Percentiles rank a stretch among this genome's conserved stretches.
These are phyloP conservation scores for Saccharomycopsis fibuligera DNA, from an alignment of 805 yeast species.

Conservation along the genomic window DNA sequence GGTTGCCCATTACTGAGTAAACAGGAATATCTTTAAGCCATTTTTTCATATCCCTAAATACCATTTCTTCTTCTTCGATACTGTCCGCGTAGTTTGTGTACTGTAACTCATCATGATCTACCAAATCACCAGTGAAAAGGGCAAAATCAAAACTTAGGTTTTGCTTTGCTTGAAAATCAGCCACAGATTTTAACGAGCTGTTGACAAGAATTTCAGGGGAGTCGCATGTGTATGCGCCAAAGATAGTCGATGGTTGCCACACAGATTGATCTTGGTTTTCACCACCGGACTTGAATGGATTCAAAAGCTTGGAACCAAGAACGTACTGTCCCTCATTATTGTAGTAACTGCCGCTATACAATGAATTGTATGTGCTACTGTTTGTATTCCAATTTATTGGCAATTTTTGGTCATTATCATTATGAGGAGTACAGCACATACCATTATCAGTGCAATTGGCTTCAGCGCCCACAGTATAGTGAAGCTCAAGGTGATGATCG, in stretches of 20 bases:
- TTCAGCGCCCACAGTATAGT: conserved; percentile 49
- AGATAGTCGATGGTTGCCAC: conserved; percentile 50
- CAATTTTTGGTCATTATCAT: conserved; percentile 31
- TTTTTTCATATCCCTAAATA: conserved; percentile 47
- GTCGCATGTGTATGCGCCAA: conserved; percentile 61
- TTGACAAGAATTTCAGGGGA: conserved; percentile 58
- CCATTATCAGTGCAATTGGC: conserved; percentile 44
- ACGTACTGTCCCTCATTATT: conserved; percentile 27
- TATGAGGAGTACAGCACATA: conserved; percentile 57
- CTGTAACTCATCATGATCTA: conserved; percentile 55
- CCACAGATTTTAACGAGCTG: conserved; percentile 44
- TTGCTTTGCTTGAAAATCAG: conserved; percentile 29
- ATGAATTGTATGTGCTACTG: conserved; percentile 20
- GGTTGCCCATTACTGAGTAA: conserved; percentile 61
- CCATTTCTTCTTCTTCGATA: conserved; percentile 44
- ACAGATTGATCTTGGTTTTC: conserved; percentile 25
- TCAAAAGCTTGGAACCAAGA: conserved; percentile 27
- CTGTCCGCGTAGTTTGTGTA: conserved; percentile 40
- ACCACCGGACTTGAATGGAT: too few species aligned
- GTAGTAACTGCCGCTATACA: conserved; percentile 29
- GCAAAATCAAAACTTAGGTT: conserved; percentile 48
- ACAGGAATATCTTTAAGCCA: conserved; percentile 47
- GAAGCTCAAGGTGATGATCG: conserved; percentile 58
- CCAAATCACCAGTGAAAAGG: conserved; percentile 68
- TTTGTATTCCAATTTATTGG: too few species aligned